A percentile compares a stretch with the other conserved stretches of the same genome.
phyloP scores from a whole-genome alignment of 148 eudicot species.

The Silene uniflora region DNA sequence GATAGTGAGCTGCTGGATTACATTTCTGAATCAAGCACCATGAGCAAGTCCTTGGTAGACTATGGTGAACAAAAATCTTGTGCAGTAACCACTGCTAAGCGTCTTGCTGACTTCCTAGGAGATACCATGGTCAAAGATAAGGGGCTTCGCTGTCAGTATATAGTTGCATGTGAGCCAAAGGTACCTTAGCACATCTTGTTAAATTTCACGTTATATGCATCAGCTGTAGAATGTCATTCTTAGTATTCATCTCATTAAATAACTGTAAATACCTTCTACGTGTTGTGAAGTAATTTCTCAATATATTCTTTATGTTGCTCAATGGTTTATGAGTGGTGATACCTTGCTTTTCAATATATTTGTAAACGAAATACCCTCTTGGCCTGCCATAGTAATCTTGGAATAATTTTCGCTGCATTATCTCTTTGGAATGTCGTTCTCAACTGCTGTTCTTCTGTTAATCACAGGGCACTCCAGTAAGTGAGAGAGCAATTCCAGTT shows the following conservation, averaged over 20 bases:
- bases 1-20: constrained; percentile 93
- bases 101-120: constrained; percentile 97
- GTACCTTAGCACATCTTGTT: constrained; percentile 32
- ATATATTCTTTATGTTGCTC: not conserved
- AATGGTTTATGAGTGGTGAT: not conserved
- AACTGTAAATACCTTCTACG: not conserved
- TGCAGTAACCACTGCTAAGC: constrained; percentile 96
- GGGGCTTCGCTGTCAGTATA: constrained; percentile 88
- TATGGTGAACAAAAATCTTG: constrained; percentile 98
- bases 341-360: not conserved
- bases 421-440: constrained; percentile 8
- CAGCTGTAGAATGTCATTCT: not conserved
- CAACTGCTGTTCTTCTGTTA: constrained; percentile 12
- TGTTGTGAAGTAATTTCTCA: not conserved
- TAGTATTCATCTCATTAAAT: not conserved
- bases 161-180: constrained; percentile 98
- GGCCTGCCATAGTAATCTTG: not conserved
- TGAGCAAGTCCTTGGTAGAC: constrained; percentile 97
- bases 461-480: constrained; percentile 90
- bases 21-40: constrained; percentile 97
- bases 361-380: not conserved
- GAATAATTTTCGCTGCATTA: not conserved
- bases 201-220: not conserved
- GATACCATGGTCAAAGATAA: constrained; percentile 99
- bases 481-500: constrained; percentile 98